Base-by-base conservation (phyloP, 352 stramenopile species). In the Phytophthora vignae region DNA sequence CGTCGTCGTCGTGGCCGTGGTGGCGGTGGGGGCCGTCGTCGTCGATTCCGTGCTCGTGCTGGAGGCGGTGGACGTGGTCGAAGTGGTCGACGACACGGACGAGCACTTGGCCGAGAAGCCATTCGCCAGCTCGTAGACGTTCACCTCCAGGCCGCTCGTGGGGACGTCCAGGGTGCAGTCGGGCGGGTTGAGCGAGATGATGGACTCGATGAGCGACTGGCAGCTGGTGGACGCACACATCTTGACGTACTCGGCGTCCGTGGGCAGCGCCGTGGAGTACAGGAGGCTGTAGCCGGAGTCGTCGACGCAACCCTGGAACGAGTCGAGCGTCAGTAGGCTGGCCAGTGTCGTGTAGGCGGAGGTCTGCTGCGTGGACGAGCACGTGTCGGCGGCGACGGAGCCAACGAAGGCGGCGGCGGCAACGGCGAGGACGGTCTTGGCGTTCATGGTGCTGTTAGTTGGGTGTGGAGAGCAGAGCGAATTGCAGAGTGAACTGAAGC, bases 281-380 rank as follows among this genome's bases (percentile, higher is more conserved):
- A 77, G 62, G 21, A 79, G 64, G 48, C 57, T 77, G 67, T 76
- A 84, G 38, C 69, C 70, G n/a, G 77, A 77, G 54, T 71, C 71
- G 38, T 58, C 65, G 25, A 50, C 50, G 62, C 73, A 79, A 9
- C 60, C 60, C 52, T 68, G 55, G 60, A 80, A 74, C 53, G 62
- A 69, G 58, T 65, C 55, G 42, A 73, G 60, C 11, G 53, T 71
- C 38, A 76, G 33, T 19, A 81, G 56, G 17, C 67, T 73, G 55
- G 63, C 71, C 40, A 81, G 65, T 38, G 69, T 73, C 17, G 58
- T 63, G 73, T 80, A 80, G 31, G 73, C 73, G 2, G 73, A 60
- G 19, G 69, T 74, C 44, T 74, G 64, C 55, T 80, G 60, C n/a
- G 55, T 42, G 5, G 60, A 33, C 6, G 73, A 56, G 58, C 63